These are phyloP conservation scores for Solanum appendiculatum DNA, from an alignment of 257 asterid species.

Conservation along the genomic window DNA sequence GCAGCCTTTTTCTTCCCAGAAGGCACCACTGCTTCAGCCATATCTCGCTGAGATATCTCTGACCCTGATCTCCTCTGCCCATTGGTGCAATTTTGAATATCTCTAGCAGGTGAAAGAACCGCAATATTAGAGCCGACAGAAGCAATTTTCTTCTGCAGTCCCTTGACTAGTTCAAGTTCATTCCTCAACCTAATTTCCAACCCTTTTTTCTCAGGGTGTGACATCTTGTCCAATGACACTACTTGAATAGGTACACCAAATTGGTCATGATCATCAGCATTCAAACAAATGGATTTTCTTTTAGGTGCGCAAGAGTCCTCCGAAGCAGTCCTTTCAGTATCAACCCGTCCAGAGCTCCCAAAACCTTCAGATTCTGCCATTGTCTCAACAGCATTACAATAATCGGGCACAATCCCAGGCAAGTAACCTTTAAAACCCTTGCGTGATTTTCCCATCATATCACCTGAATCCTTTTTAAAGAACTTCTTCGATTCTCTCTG, in stretches of 20 bases:
- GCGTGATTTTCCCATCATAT: constrained; percentile 58
- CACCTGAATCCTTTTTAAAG: constrained; percentile 16
- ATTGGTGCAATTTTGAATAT: constrained; percentile 27
- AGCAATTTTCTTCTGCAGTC: constrained; percentile 44
- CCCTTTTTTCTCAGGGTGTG: constrained; percentile 46
- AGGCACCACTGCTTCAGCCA: constrained; percentile 12
- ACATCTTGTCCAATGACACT: constrained; percentile 49
- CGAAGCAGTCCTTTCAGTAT: constrained; percentile 29
- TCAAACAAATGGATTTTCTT: constrained; percentile 24
- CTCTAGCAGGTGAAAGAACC: constrained; percentile 27
- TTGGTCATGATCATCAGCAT: constrained; percentile 26
- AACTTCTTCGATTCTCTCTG: constrained; percentile 30
- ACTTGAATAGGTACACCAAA: constrained; percentile 45
- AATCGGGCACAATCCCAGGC: constrained; percentile 52
- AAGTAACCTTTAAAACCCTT: constrained; percentile 49
- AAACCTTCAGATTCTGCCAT: constrained; percentile 60
- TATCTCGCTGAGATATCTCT: constrained; percentile 25
- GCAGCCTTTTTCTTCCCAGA: constrained; percentile 39
- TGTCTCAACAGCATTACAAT: constrained; percentile 50
- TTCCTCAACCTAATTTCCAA: constrained; percentile 40
- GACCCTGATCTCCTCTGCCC: constrained; percentile 36
- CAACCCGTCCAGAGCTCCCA: constrained; percentile 40
- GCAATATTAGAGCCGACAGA: constrained; percentile 14
- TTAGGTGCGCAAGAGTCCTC: constrained; percentile 26
- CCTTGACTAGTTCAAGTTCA: constrained; percentile 65